phyloP scores from a whole-genome alignment of 331 rosid genomes.

The Acacia pycnantha region DNA sequence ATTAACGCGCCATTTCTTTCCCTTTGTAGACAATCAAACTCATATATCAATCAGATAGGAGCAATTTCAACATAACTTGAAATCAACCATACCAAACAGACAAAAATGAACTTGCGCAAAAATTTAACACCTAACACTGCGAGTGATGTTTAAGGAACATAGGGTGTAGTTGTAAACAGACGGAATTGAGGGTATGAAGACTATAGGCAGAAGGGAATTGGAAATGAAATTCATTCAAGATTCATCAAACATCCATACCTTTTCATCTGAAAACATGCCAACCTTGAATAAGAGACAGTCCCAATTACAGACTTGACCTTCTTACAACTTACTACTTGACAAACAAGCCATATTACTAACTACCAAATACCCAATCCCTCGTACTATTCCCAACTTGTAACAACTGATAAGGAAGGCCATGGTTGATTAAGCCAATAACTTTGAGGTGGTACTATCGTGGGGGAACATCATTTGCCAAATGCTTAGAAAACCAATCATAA shows the following conservation, averaged over 20 bases:
- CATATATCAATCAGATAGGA: not conserved
- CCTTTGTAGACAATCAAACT: not conserved
- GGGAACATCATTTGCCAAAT: not conserved
- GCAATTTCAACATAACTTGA: not conserved
- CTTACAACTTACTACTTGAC: not conserved
- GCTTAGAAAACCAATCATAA: not conserved
- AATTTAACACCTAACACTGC: not conserved
- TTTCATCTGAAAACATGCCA: not conserved
- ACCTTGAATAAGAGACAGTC: not conserved
- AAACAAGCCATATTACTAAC: not conserved
- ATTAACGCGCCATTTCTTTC: not conserved
- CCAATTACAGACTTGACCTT: not conserved
- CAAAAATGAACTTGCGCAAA: not conserved
- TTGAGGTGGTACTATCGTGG: not conserved
- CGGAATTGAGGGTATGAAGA: not conserved
- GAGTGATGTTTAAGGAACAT: not conserved
- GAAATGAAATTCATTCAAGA: not conserved
- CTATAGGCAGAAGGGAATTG: not conserved
- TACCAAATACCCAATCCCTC: not conserved
- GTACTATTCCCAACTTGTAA: not conserved
- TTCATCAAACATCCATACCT: not conserved
- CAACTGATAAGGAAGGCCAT: conserved; percentile 6
- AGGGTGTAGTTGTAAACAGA: not conserved
- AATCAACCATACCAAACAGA: conserved; percentile 11
- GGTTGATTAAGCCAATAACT: conserved; percentile 9